Evolutionary conservation across 176 grass and related monocot species (phyloP), one percentile per base, ranked within the genome.

Genomic region (Ananas comosus): DNA sequence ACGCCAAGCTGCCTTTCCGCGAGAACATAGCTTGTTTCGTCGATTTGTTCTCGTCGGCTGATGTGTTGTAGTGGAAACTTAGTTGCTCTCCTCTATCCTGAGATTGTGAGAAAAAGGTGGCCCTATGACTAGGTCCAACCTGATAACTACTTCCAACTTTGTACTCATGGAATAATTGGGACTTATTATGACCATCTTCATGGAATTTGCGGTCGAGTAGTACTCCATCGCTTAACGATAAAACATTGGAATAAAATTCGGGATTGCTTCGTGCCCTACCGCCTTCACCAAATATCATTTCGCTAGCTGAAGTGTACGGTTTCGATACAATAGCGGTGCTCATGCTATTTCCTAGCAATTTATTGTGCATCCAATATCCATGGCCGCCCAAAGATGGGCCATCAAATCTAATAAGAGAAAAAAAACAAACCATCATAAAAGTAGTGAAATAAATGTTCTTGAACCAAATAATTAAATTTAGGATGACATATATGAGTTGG

Each of bases 301-400:
- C 4, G 33, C 5, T 42, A 42, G 33, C 33, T 0, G 33, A 42
- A 42, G 33, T 4, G 4, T 42, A 42, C 6, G 33, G 33, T 42
- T 42, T 42, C 33, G 10, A 19, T 51, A 12, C 11, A 2, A 11
- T 17, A 1, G 19, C 16, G 2, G 68, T 51, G 12, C 12, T 25
- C 49, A 25, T 33, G 24, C 27, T 29, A 10, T 33, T 47, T 12
- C 53, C 3, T 4, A 72, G 52, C 21, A 49, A 10, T 19, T 72
- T 27, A 42, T 49, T 61, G 28, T 58, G 53, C 70, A 61, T 61
- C 70, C 70, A 72, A 29, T 48, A 48, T 72, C 70, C 48, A 19
- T 21, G 51, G 14, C 52, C 16, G 22, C 9, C 53, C 27, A 17
- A 70, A 13, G 50, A 70, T 22, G 21, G 12, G 2, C 9, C 68